Percentiles rank a stretch among this genome's conserved stretches.
Conservation (phyloP, 768 basidiomycete genomes). For the Coprinopsis strossmayeri region DNA sequence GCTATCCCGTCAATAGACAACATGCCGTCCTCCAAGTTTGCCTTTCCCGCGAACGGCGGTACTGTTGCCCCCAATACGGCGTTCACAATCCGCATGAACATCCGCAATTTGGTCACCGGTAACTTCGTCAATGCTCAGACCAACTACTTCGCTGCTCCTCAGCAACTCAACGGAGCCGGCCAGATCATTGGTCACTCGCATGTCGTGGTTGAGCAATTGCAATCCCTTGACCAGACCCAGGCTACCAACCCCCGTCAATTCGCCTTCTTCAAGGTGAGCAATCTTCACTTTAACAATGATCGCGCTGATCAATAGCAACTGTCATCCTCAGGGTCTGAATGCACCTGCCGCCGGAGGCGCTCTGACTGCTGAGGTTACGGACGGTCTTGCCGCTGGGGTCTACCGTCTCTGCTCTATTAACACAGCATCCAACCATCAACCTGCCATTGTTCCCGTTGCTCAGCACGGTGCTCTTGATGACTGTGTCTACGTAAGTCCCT, state of each 20-base stretch:
- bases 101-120: constrained; percentile 41
- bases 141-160: constrained; percentile 53
- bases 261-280: constrained; percentile 44
- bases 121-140: constrained; percentile 50
- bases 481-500: constrained; percentile 43
- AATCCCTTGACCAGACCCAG: constrained; percentile 34
- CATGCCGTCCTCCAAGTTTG: constrained; percentile 47
- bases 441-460: constrained; percentile 44
- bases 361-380: constrained; percentile 37
- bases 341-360: constrained; percentile 34
- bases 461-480: constrained; percentile 57
- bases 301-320: background rate
- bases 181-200: constrained; percentile 54
- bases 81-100: constrained; percentile 47
- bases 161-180: constrained; percentile 43
- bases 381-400: constrained; percentile 45
- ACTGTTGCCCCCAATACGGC: constrained; percentile 36
- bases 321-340: constrained; percentile 26
- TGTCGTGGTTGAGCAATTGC: constrained; percentile 46
- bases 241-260: constrained; percentile 46
- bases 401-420: constrained; percentile 55
- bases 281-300: background rate
- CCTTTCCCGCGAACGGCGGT: constrained; percentile 37
- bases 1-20: constrained; percentile 41
- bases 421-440: constrained; percentile 47